A percentile compares a stretch with the other conserved stretches of the same genome.
phyloP scores from a whole-genome alignment of 208 protist genomes.

The Leishmania tropica region DNA sequence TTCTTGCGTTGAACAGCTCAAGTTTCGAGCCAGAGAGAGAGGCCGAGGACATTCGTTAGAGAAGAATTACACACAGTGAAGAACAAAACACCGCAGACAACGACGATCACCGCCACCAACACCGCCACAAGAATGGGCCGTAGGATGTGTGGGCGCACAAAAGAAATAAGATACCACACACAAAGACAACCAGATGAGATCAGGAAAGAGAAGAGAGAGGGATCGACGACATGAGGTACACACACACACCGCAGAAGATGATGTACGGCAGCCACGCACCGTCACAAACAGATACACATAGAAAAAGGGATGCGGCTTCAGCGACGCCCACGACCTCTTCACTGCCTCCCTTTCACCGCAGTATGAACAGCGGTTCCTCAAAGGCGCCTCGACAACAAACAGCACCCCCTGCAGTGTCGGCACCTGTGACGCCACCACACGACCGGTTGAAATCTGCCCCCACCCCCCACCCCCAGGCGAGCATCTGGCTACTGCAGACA shows the following conservation, averaged over 20 bases:
- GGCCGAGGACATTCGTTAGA: neutral
- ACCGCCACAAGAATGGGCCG: neutral
- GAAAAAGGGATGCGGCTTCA: neutral
- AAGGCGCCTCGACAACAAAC: too few relatives aligned
- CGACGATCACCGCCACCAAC: neutral
- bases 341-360: neutral
- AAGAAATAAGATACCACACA: neutral
- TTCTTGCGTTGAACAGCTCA: neutral
- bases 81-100: neutral
- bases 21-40: neutral
- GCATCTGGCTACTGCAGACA: neutral
- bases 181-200: neutral
- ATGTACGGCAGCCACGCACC: neutral
- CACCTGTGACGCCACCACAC: neutral
- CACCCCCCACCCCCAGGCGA: neutral
- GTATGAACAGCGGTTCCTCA: neutral
- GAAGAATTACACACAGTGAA: neutral
- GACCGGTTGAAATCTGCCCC: neutral
- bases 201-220: neutral
- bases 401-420: neutral
- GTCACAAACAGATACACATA: neutral
- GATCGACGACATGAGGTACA: neutral
- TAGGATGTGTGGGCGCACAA: neutral
- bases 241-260: neutral
- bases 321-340: neutral